Conservation (phyloP, 2,329 filamentous ascomycete species). For the Arthrobotrys sphaeroides region DNA sequence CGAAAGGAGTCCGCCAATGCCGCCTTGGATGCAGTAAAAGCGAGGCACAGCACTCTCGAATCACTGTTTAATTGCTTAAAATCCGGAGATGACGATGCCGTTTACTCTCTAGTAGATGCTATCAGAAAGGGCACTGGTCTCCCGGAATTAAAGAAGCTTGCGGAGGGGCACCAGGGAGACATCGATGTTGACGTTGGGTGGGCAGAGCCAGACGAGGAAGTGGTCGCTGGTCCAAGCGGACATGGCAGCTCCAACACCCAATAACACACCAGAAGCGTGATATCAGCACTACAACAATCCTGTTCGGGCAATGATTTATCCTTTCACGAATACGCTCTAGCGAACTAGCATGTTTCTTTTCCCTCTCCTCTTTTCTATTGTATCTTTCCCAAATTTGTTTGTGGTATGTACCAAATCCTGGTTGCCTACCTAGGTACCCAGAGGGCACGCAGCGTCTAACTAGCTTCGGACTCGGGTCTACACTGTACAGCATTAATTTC, state of each 20-base stretch:
- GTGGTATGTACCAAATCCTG: too few species aligned
- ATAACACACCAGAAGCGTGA: too few species aligned
- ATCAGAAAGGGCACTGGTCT: conserved; percentile 23
- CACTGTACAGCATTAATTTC: too few species aligned
- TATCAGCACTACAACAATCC: too few species aligned
- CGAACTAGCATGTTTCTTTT: too few species aligned
- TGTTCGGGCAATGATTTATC: too few species aligned
- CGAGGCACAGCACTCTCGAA: conserved; percentile 26
- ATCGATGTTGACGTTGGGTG: neutral
- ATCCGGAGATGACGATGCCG: conserved; percentile 10
- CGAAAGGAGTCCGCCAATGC: conserved; percentile 35
- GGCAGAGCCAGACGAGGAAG: neutral
- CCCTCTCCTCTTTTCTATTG: too few species aligned
- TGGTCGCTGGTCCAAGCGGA: conserved; percentile 33
- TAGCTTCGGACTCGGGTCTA: too few species aligned
- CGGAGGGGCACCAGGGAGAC: neutral
- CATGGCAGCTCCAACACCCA: neutral
- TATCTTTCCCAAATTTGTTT: too few species aligned
- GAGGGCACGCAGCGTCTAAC: too few species aligned
- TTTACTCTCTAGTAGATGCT: conserved; percentile 26
- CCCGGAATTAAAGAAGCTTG: conserved; percentile 8
- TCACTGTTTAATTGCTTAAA: conserved; percentile 22
- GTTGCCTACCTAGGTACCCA: too few species aligned
- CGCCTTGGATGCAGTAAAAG: conserved; percentile 28
- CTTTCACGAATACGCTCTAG: too few species aligned